Percentiles rank a stretch among this genome's conserved stretches.
Conservation (phyloP, 2,329 filamentous ascomycete genomes). For the Oidium heveae region DNA sequence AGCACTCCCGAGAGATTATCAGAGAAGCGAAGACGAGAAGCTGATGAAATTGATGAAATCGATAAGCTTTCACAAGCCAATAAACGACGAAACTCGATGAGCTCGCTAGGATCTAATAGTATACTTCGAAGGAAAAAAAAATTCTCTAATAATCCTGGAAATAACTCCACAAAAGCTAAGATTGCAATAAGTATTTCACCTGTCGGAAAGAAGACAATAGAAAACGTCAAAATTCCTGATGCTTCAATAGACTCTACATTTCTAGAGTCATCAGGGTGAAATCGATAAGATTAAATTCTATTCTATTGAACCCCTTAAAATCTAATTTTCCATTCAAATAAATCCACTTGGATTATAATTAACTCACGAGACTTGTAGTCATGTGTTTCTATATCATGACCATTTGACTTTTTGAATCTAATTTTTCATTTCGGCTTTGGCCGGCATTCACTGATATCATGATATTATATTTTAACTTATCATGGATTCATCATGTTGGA, state of each 20-base stretch:
- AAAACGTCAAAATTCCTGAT: slow-evolving; percentile 4
- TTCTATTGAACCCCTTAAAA: no score
- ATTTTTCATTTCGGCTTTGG: no score
- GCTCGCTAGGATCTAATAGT: slow-evolving; percentile 11
- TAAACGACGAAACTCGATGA: slow-evolving; percentile 32
- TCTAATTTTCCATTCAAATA: no score
- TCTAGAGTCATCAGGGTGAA: no score
- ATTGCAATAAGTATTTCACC: slow-evolving; percentile 32
- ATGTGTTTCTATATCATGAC: no score
- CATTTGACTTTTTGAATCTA: no score
- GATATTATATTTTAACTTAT: no score
- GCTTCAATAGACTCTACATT: not conserved
- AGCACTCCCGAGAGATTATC: slow-evolving; percentile 50
- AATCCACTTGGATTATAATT: no score
- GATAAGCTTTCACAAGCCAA: slow-evolving; percentile 41
- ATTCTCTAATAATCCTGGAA: slow-evolving; percentile 17
- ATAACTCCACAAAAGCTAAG: slow-evolving; percentile 19
- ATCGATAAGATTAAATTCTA: no score
- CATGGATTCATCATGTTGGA: no score
- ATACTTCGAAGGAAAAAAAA: slow-evolving; percentile 20
- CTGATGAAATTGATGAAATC: slow-evolving; percentile 84
- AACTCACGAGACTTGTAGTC: no score
- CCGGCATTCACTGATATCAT: no score
- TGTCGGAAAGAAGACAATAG: slow-evolving; percentile 13
- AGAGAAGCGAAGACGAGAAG: slow-evolving; percentile 75